A percentile compares a stretch with the other conserved stretches of the same genome.
Evolutionary conservation across 768 basidiomycete species (phyloP).

Genomic region (Leccinum olivaceopallidum): DNA sequence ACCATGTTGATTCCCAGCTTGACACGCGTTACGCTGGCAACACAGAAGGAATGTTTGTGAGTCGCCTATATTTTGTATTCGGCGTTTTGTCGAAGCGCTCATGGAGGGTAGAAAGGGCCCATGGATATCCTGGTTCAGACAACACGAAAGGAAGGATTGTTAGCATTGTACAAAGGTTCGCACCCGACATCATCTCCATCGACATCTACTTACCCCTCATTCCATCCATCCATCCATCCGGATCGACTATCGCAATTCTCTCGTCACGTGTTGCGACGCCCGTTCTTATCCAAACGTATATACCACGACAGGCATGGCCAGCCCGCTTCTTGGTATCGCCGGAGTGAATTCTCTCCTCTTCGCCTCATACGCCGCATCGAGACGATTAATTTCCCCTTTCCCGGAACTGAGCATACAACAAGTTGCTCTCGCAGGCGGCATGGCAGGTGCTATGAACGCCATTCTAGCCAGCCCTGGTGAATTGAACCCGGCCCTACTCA

Average conservation of each 20-base stretch:
- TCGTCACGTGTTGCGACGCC: neutral
- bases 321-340: conserved; percentile 88
- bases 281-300: neutral
- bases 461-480: conserved; percentile 87
- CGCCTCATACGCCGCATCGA: conserved; percentile 82
- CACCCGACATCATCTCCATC: neutral
- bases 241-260: neutral
- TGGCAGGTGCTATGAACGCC: conserved; percentile 92
- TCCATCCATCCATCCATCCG: neutral
- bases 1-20: neutral
- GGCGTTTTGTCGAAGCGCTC: neutral
- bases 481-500: conserved; percentile 10
- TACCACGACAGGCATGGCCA: conserved; percentile 64
- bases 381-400: conserved; percentile 85
- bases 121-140: conserved; percentile 89
- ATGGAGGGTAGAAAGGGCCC: conserved; percentile 72
- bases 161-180: conserved; percentile 93
- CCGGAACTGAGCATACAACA: conserved; percentile 78
- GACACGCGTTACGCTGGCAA: conserved; percentile 4
- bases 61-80: conserved; percentile 44
- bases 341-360: conserved; percentile 97
- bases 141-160: conserved; percentile 80
- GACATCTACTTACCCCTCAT: neutral
- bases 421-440: conserved; percentile 81
- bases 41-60: conserved; percentile 85